phyloP scores from a whole-genome alignment of 192 early-diverging fungal species.

The Rhizophagus sp. region DNA sequence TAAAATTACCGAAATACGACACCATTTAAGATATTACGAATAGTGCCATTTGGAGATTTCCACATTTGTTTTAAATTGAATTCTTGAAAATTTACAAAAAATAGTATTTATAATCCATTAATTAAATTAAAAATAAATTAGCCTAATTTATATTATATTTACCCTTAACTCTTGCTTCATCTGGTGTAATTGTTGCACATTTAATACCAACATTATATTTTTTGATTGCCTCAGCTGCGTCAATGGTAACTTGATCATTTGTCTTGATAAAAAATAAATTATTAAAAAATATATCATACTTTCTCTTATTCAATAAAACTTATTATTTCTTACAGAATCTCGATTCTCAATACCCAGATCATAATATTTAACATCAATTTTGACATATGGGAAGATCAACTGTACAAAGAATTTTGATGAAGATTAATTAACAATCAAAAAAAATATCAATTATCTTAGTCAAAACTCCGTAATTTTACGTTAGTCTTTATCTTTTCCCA shows the following conservation, averaged over 20 bases:
- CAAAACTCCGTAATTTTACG: conserved; percentile 25
- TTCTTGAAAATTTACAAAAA: conserved; percentile 44
- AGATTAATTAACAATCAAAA: neutral
- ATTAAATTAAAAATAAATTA: too few relatives aligned
- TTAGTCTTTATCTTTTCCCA: conserved; percentile 93
- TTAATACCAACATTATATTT: conserved; percentile 99
- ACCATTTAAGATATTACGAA: conserved; percentile 94
- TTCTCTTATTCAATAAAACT: neutral
- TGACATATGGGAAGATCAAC: conserved; percentile 85
- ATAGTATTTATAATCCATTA: neutral
- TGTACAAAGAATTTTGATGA: conserved; percentile 28
- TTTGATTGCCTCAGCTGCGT: conserved; percentile 92
- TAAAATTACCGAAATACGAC: conserved; percentile 76
- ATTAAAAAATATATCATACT: conserved; percentile 1
- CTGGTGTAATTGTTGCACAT: conserved; percentile 99
- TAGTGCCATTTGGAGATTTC: conserved; percentile 96
- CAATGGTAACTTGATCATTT: conserved; percentile 80
- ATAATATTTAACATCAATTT: conserved; percentile 96
- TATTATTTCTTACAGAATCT: conserved; percentile 56
- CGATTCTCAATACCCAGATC: conserved; percentile 95
- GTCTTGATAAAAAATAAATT: conserved; percentile 37
- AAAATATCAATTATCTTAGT: neutral
- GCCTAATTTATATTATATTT: neutral
- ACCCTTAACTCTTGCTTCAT: conserved; percentile 84
- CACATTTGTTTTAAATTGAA: conserved; percentile 96